Evolutionary conservation across 495 filamentous ascomycete species (phyloP).

Genomic region (Arthonia radiata): DNA sequence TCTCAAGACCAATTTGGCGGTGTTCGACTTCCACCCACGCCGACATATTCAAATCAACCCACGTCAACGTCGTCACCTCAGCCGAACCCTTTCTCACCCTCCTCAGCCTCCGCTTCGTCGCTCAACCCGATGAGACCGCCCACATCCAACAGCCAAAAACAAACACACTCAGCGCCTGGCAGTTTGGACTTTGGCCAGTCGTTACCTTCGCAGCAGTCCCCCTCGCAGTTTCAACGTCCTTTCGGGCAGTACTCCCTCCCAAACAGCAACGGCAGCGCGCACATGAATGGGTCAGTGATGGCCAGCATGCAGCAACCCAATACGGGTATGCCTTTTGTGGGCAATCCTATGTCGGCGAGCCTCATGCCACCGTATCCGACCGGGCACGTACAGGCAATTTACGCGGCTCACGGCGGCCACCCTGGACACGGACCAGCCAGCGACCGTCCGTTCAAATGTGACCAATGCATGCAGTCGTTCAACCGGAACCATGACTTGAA

Average conservation of each 20-base stretch:
- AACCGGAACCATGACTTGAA: slow-evolving; percentile 95
- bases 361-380: no score
- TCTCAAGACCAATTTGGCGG: no score
- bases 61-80: slow-evolving; percentile 42
- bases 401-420: slow-evolving; percentile 14
- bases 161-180: slow-evolving; percentile 21
- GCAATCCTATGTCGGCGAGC: no score
- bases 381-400: no score
- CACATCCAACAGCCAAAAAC: slow-evolving; percentile 19
- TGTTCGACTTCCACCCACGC: slow-evolving; percentile 34
- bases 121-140: slow-evolving; percentile 28
- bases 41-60: slow-evolving; percentile 29
- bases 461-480: slow-evolving; percentile 77
- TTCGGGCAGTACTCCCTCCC: slow-evolving; percentile 27
- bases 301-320: slow-evolving; percentile 54
- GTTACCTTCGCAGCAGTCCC: slow-evolving; percentile 19
- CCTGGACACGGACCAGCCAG: slow-evolving; percentile 20
- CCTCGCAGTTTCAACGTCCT: slow-evolving; percentile 23
- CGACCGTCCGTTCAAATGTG: slow-evolving; percentile 87
- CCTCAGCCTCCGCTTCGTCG: slow-evolving; percentile 28
- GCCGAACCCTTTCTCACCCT: slow-evolving; percentile 29
- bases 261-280: no score
- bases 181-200: no score
- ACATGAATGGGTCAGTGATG: slow-evolving; percentile 49
- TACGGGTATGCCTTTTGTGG: slow-evolving; percentile 40